Conservation (phyloP, 2,329 filamentous ascomycete genomes). For the Fusarium coffeatum region DNA sequence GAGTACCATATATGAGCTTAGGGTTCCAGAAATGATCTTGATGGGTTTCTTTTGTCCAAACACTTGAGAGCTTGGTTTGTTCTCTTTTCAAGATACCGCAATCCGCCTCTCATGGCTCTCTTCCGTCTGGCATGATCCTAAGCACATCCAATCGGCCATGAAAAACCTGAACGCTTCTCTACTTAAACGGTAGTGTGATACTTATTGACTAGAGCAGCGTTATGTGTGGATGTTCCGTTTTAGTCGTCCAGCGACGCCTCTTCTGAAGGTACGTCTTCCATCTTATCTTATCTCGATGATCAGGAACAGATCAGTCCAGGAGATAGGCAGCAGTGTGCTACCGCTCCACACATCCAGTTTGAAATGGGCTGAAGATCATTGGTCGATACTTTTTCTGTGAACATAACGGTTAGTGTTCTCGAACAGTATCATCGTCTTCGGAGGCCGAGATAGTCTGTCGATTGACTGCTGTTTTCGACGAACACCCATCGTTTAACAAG, state of each 20-base stretch:
- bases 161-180: too few species aligned
- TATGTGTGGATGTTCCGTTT: neutral
- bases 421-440: neutral
- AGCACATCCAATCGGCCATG: too few species aligned
- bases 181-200: neutral
- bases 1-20: too few species aligned
- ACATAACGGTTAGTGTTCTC: neutral
- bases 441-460: neutral
- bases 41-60: too few species aligned
- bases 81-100: too few species aligned
- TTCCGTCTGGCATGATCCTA: too few species aligned
- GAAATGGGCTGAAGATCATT: neutral
- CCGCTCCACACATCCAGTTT: neutral
- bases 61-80: too few species aligned
- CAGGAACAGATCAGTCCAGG: neutral
- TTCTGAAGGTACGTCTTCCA: neutral
- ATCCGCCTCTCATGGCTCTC: too few species aligned
- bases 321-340: neutral
- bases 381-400: rapidly evolving
- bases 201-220: rapidly evolving
- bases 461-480: too few species aligned
- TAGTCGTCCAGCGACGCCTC: neutral
- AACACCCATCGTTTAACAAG: too few species aligned
- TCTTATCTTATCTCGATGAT: neutral
- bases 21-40: too few species aligned